Percentiles rank a stretch among this genome's conserved stretches.
Evolutionary conservation across 2,329 filamentous ascomycete genomes (phyloP).

Genomic region (Ceratocystis cacaofunesta): DNA sequence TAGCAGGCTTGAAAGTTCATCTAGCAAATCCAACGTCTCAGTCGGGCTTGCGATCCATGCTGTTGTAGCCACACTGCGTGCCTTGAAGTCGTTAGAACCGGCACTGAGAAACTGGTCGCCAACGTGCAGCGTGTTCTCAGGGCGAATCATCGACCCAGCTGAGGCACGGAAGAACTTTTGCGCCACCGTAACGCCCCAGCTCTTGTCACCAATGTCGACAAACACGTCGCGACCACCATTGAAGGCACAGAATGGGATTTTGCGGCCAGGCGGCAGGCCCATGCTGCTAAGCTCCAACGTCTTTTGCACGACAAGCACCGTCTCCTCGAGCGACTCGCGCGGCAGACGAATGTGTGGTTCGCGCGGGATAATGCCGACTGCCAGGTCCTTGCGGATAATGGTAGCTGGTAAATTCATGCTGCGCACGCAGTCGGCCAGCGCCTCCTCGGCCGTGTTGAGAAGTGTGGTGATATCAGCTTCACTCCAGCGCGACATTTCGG

Average conservation of each 20-base stretch:
- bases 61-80: slow-evolving; percentile 77
- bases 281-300: slow-evolving; percentile 68
- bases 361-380: slow-evolving; percentile 61
- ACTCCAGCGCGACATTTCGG: slow-evolving; percentile 64
- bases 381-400: slow-evolving; percentile 76
- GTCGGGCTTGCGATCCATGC: slow-evolving; percentile 90
- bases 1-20: slow-evolving; percentile 57
- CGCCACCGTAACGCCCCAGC: slow-evolving; percentile 83
- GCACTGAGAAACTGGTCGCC: slow-evolving; percentile 95
- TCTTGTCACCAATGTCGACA: slow-evolving; percentile 96
- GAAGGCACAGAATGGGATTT: slow-evolving; percentile 90
- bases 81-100: slow-evolving; percentile 94
- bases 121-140: slow-evolving; percentile 75
- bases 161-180: slow-evolving; percentile 62
- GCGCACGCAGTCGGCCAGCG: slow-evolving; percentile 65
- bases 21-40: slow-evolving; percentile 79
- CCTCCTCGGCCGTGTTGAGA: slow-evolving; percentile 78
- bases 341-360: slow-evolving; percentile 51
- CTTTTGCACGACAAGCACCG: slow-evolving; percentile 85
- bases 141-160: slow-evolving; percentile 44
- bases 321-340: slow-evolving; percentile 86
- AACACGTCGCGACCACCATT: slow-evolving; percentile 97
- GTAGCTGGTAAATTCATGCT: slow-evolving; percentile 66
- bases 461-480: slow-evolving; percentile 62
- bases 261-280: slow-evolving; percentile 23